Evolutionary conservation across 23 red algal species (phyloP), one percentile per base, ranked within the genome.

Genomic region (Gracilaria vermiculophylla): DNA sequence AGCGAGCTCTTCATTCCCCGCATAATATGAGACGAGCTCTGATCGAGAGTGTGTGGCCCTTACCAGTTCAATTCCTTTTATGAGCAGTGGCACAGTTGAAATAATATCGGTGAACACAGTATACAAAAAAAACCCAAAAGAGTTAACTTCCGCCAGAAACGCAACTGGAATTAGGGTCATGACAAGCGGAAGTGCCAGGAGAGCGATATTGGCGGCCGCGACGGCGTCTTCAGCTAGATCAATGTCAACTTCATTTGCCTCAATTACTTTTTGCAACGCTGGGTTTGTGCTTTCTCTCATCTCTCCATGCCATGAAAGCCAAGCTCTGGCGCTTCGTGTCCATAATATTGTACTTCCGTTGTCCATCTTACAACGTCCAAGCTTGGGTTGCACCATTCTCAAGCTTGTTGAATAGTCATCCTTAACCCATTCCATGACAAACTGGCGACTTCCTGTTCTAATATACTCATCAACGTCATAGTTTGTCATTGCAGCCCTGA

Each of bases 111-210:
- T 78, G 78, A 82, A 48, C 2, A 82, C n/a, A 3, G 47, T 33
- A 82, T 82, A 82, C 53, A 4, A 61, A 14, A 82, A 66, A 13
- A 82, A 36, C 4, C 78, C 78, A 34, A 20, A 48, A 43, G 57
- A 42, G 40, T 61, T 64, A 2, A 82, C 14, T 47, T 82, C 78
- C 1, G 78, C 78, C 1, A 82, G 54, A 31, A 82, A 82, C 12
- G 78, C 78, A n/a, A 82, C 78, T 48, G 78, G 78, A 11, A 82
- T 82, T 43, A 82, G 24, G 28, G 29, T 82, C 78, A 82, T 82
- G 7, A 48, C 78, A 16, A 82, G 29, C 14, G 78, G 78, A 8
- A 82, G 57, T 0, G 78, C 53, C 54, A 82, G 24, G 8, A 82
- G 43, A 7, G 78, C 78, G n/a, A 82, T 82, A 21, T 82, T 82